Evolutionary conservation across 805 yeast species (phyloP).

Genomic region (Blastobotrys mokoenaii): DNA sequence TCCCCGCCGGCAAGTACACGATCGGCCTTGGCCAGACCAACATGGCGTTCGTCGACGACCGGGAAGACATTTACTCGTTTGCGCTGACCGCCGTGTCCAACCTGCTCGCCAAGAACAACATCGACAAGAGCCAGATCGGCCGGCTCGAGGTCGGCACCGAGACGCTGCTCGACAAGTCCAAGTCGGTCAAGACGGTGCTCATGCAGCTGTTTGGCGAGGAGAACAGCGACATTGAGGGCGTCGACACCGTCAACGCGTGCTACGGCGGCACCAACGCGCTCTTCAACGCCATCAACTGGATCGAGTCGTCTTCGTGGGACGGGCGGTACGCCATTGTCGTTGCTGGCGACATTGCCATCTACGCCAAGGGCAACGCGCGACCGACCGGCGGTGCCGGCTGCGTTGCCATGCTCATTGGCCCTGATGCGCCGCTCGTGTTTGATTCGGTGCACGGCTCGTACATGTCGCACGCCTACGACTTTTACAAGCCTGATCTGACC

Average conservation of each 20-base stretch:
- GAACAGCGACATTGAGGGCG: constrained; percentile 88
- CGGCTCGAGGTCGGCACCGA: constrained; percentile 98
- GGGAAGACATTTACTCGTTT: constrained; percentile 95
- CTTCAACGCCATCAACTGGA: constrained; percentile 90
- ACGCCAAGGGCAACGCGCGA: constrained; percentile 95
- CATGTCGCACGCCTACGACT: constrained; percentile 97
- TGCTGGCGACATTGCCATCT: constrained; percentile 95
- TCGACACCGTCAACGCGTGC: constrained; percentile 94
- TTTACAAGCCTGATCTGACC: constrained; percentile 95
- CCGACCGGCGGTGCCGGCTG: constrained; percentile 99
- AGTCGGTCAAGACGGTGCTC: constrained; percentile 89
- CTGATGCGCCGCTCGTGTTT: constrained; percentile 93
- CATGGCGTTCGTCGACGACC: constrained; percentile 94
- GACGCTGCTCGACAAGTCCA: constrained; percentile 92
- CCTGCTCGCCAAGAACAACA: constrained; percentile 68
- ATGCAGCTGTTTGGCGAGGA: constrained; percentile 73
- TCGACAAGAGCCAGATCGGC: constrained; percentile 77
- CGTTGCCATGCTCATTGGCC: constrained; percentile 90
- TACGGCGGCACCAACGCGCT: constrained; percentile 97
- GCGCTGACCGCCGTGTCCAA: constrained; percentile 79
- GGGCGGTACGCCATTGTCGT: constrained; percentile 97
- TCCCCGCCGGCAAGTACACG: constrained; percentile 92
- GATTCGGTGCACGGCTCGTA: constrained; percentile 83
- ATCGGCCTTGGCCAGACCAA: constrained; percentile 98
- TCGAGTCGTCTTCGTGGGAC: constrained; percentile 94